Evolutionary conservation across 371 early-diverging fungal genomes (phyloP), one percentile per base, ranked within the genome.

Genomic region (Apophysomyces ossiformis): DNA sequence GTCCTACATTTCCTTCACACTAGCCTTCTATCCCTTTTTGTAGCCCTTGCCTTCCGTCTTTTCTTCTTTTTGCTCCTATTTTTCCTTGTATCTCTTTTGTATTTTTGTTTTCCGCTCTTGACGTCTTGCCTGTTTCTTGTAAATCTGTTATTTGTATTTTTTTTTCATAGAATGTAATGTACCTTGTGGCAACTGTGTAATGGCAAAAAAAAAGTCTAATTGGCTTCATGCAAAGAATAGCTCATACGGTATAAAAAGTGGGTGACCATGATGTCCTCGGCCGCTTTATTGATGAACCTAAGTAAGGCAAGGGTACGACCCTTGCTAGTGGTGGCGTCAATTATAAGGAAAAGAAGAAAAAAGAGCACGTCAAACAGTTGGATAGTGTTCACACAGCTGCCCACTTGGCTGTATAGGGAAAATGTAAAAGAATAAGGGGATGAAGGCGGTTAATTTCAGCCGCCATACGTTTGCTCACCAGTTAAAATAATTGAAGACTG

Each of bases 151-250:
- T 50, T 50, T 41, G 6, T 41, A 11, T 41, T 5, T 50, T 50
- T 50, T 50, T 26, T 32, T 50, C 21, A 50, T 50, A 50, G 54
- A 50, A n/a, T 50, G 21, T 50, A 50, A 26, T 50, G 54, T 50
- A 50, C 21, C 54, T 50, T 32, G 41, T 41, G 41, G 13, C 6
- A 41, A 41, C 8, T 41, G 41, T 41, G 41, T 11, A 11, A 50
- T 50, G 54, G 16, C 9, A 6, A 21, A 50, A 21, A 50, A 21
- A 50, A 26, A 26, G 32, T 26, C 35, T 9, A 21, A 1, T 50
- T 50, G 35, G 21, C 21, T 50, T 50, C 21, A 50, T 50, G 35
- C 54, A 50, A 50, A 18, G 7, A 21, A 9, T 5, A 9, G 11
- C 21, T 50, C 54, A 50, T 26, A 50, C 21, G 54, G 26, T 50